Evolutionary conservation across 2,329 filamentous ascomycete genomes (phyloP), one percentile per base, ranked within the genome.

Genomic region (Neonectria ditissima): DNA sequence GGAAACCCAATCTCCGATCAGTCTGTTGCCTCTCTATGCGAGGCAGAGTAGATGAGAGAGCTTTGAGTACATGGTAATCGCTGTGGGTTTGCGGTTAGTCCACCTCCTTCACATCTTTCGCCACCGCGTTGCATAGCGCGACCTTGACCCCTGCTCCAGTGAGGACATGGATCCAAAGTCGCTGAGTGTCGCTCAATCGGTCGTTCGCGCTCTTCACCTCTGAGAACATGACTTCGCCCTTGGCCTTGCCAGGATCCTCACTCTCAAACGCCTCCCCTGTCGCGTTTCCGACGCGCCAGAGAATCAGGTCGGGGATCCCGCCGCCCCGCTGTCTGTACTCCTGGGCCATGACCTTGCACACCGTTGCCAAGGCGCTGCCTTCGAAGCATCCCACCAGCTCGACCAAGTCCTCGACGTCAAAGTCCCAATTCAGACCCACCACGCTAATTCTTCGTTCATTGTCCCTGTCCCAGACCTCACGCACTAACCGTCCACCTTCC

Each of bases 91-190:
- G 54, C 24, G n/a, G 55, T 77, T 69, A 82, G 60, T 77, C 78
- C 67, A 81, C 73, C 51, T 81, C 77, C 63, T 79, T 79, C 28
- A 86, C 80, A 72, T 88, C 83, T 67, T 78, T 84, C 41, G 86
- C 86, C 39, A 87, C 79, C 13, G 87, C 88, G 75, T 89, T 87
- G 74, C 87, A 97, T 68, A 98, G 82, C 72, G 97, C 94, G 28
- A 98, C 95, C 69, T 86, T 87, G 41, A 98, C 86, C 2, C 96
- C 95, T 1, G 94, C 94, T 1, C 91, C 90, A 8, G 90, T 91
- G 56, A 99, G 84, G 8, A 97, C 93, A 82, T 98, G 93, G 73
- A 98, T 97, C 96, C 96, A 99, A 69, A 99, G 85, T 71, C 96
- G 84, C 81, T 99, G 96, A 18, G 94, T 97, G 82, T 99, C 96